Conservation (phyloP, 179 eudicot genomes). For the Beta macrorhiza region DNA sequence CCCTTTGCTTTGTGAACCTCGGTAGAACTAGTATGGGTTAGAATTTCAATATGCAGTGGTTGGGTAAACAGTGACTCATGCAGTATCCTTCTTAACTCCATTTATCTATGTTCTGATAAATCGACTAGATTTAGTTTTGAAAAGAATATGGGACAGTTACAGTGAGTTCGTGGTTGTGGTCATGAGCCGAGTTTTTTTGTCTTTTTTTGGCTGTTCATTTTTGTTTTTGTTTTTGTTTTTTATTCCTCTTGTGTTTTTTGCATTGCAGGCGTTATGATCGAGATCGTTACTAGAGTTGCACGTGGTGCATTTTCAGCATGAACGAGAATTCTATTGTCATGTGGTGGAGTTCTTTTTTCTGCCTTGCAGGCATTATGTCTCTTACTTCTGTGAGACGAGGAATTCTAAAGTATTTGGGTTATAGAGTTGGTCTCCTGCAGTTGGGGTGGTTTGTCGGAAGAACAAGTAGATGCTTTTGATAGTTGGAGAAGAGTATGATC, state of each 20-base stretch:
- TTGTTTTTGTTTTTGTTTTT: background rate
- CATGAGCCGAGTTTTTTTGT: background rate
- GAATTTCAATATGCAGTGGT: no score
- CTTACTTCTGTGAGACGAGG: background rate
- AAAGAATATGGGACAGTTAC: background rate
- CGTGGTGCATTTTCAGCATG: conserved; percentile 12
- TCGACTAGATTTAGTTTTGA: no score
- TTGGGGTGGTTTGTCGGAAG: conserved; percentile 9
- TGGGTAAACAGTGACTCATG: background rate
- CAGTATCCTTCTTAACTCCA: background rate
- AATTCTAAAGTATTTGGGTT: conserved; percentile 1
- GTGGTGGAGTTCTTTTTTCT: background rate
- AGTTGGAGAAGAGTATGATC: conserved; percentile 2
- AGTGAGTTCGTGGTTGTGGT: background rate
- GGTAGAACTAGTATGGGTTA: no score
- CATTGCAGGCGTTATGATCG: conserved; percentile 44
- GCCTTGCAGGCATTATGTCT: background rate
- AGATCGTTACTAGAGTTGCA: conserved; percentile 32
- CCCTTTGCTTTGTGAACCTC: no score
- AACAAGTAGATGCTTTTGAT: background rate
- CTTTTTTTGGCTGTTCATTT: background rate
- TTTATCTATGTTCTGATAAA: background rate
- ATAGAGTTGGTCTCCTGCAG: background rate
- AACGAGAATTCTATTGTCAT: background rate
- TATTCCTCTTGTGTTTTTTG: background rate